phyloP scores from a whole-genome alignment of 768 basidiomycete species.

The Lactifluus hygrophoroides region DNA sequence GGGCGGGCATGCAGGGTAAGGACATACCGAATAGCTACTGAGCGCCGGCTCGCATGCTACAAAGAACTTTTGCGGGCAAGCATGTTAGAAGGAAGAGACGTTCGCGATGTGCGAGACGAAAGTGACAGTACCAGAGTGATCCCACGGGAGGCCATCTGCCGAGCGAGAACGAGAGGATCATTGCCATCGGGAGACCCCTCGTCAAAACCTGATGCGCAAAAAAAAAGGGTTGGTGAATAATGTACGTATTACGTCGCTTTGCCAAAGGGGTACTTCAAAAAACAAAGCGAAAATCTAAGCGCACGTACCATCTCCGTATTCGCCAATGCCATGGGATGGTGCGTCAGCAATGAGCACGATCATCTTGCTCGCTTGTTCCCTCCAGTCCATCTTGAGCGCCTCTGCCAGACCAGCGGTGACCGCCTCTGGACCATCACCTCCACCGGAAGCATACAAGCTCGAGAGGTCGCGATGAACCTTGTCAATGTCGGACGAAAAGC shows the following conservation, averaged over 20 bases:
- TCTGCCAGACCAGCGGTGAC: constrained; percentile 90
- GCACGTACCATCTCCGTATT: constrained; percentile 84
- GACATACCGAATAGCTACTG: constrained; percentile 78
- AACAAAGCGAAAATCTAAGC: neutral
- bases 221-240: constrained; percentile 8
- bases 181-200: constrained; percentile 90
- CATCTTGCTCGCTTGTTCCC: constrained; percentile 86
- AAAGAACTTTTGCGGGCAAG: constrained; percentile 59
- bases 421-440: constrained; percentile 94
- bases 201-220: constrained; percentile 61
- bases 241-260: constrained; percentile 12
- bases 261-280: too few species aligned
- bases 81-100: constrained; percentile 12
- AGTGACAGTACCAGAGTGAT: constrained; percentile 63
- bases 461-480: constrained; percentile 81
- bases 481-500: constrained; percentile 86
- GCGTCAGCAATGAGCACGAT: constrained; percentile 95
- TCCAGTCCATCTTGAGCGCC: constrained; percentile 85
- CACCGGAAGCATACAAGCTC: constrained; percentile 78
- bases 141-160: constrained; percentile 84
- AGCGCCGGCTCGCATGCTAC: constrained; percentile 98
- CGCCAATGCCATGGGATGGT: constrained; percentile 94
- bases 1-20: neutral
- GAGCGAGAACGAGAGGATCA: constrained; percentile 80
- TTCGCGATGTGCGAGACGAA: constrained; percentile 23